These are phyloP conservation scores for Marasmius tenuissimus DNA, from an alignment of 1,284 basidiomycete species.

Conservation along the genomic window DNA sequence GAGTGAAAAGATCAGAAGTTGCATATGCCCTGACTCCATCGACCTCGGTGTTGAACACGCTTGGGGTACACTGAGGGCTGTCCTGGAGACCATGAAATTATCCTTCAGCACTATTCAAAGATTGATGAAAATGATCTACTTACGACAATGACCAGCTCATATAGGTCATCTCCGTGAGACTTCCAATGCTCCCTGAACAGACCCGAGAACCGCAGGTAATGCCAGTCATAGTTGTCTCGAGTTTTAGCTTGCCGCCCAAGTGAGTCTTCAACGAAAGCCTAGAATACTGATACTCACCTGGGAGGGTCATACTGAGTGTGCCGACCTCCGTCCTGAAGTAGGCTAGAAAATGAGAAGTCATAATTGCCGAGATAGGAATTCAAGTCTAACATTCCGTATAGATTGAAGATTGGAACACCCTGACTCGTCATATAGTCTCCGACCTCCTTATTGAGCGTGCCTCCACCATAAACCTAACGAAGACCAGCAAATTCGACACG, in stretches of 20 bases:
- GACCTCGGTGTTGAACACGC: slow-evolving; percentile 18
- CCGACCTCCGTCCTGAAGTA: not conserved
- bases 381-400: slow-evolving; percentile 25
- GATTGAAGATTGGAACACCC: slow-evolving; percentile 21
- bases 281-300: not conserved
- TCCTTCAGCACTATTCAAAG: not conserved
- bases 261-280: not conserved
- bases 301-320: not conserved
- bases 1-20: slow-evolving; percentile 41
- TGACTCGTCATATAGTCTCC: slow-evolving; percentile 23
- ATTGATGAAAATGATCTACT: not conserved
- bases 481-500: not conserved
- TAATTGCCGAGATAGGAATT: not conserved
- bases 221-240: slow-evolving; percentile 20
- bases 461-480: slow-evolving; percentile 28
- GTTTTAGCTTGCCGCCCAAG: not conserved
- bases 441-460: slow-evolving; percentile 23
- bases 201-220: slow-evolving; percentile 22
- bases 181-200: not conserved
- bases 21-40: slow-evolving; percentile 26
- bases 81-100: not conserved
- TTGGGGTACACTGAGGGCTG: not conserved
- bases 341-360: not conserved
- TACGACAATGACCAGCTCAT: slow-evolving; percentile 19
- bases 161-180: slow-evolving; percentile 12